Percentiles rank a stretch among this genome's conserved stretches.
phyloP scores from a whole-genome alignment of 1,139 yeast genomes.

The Hansenula sp. region DNA sequence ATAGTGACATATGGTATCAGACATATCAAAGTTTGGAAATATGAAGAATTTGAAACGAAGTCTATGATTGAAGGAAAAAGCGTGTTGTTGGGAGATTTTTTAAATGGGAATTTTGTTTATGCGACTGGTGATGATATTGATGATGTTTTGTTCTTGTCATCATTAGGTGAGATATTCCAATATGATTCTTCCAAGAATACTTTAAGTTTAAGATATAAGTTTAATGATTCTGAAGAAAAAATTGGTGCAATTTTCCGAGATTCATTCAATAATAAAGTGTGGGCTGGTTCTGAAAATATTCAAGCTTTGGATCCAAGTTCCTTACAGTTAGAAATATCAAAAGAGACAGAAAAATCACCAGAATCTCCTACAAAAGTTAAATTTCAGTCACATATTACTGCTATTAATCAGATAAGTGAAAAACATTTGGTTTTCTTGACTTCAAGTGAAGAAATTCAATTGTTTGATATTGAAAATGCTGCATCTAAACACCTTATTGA shows the following conservation, averaged over 20 bases:
- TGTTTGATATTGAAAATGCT: constrained; percentile 19
- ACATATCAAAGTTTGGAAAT: constrained; percentile 56
- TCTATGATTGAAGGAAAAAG: constrained; percentile 51
- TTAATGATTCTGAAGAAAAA: constrained; percentile 5
- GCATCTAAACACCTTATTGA: constrained; percentile 25
- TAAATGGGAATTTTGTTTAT: constrained; percentile 44
- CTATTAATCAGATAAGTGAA: constrained; percentile 18
- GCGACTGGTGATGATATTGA: constrained; percentile 22
- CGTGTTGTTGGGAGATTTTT: constrained; percentile 45
- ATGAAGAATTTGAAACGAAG: constrained; percentile 27
- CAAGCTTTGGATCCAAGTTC: constrained; percentile 1
- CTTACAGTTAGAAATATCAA: constrained; percentile 2
- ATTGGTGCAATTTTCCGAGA: constrained; percentile 17
- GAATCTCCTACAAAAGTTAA: constrained; percentile 22
- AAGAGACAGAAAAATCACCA: constrained; percentile 12
- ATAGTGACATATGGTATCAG: constrained; percentile 56
- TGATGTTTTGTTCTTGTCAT: constrained; percentile 37
- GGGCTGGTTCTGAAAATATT: constrained; percentile 15
- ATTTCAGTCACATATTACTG: constrained; percentile 15
- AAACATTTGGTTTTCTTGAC: constrained; percentile 28
- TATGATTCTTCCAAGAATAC: constrained; percentile 12
- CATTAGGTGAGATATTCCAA: constrained; percentile 34
- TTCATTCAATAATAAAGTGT: constrained; percentile 7
- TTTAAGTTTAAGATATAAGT: constrained; percentile 11
- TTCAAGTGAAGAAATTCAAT: constrained; percentile 29